Evolutionary conservation across 306 rosid genomes (phyloP).

Genomic region (Vigna unguiculata): DNA sequence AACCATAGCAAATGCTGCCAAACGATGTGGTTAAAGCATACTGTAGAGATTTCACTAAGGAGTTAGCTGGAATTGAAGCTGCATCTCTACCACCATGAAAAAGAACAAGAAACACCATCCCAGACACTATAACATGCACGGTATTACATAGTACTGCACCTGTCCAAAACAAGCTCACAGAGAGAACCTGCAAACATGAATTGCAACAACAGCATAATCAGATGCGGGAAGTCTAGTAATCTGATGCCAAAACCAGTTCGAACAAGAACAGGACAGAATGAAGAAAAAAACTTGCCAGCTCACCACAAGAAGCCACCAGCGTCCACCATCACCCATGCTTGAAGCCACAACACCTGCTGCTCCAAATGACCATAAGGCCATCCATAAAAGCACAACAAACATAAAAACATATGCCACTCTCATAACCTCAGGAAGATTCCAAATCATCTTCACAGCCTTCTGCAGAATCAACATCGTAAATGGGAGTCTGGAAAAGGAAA

Average conservation of each 20-base stretch:
- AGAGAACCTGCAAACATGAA: constrained; percentile 71
- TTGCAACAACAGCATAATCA: constrained; percentile 43
- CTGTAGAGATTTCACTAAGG: constrained; percentile 73
- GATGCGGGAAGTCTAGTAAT: constrained; percentile 29
- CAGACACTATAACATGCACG: constrained; percentile 95
- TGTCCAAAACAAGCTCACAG: constrained; percentile 96
- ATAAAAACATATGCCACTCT: constrained; percentile 85
- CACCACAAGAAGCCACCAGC: constrained; percentile 99
- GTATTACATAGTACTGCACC: constrained; percentile 96
- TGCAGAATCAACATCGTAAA: constrained; percentile 92
- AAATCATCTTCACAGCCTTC: constrained; percentile 94
- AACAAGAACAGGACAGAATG: constrained; percentile 49
- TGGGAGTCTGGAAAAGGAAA: constrained; percentile 74
- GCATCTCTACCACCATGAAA: constrained; percentile 86
- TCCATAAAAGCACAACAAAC: constrained; percentile 89
- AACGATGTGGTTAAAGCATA: constrained; percentile 91
- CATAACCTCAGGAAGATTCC: constrained; percentile 83
- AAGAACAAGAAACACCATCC: constrained; percentile 97
- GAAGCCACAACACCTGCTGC: constrained; percentile 98
- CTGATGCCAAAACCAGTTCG: constrained; percentile 40
- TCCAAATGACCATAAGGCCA: constrained; percentile 95
- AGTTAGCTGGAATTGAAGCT: constrained; percentile 74
- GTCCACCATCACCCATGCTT: constrained; percentile 81
- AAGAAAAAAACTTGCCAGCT: constrained; percentile 96
- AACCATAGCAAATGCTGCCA: constrained; percentile 98